Evolutionary conservation across 495 filamentous ascomycete genomes (phyloP).

Genomic region (Neurospora africana): DNA sequence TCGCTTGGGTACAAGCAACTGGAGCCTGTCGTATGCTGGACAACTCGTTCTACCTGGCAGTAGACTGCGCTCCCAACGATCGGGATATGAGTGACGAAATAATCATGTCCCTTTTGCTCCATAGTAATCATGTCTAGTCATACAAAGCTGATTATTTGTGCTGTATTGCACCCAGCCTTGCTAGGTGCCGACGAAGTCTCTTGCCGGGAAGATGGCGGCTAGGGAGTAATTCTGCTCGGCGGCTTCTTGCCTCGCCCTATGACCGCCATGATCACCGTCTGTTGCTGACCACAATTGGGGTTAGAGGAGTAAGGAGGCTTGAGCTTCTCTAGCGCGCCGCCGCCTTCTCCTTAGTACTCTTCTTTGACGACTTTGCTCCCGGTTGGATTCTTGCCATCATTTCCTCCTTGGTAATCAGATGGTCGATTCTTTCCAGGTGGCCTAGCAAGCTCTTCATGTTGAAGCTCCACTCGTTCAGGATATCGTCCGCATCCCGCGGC

Average conservation of each 20-base stretch:
- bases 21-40: not conserved
- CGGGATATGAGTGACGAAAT: not conserved
- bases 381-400: slow-evolving; percentile 98
- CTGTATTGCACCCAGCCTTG: not conserved
- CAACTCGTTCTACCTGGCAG: not conserved
- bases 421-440: slow-evolving; percentile 86
- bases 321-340: slow-evolving; percentile 9
- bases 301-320: not conserved
- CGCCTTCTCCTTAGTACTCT: slow-evolving; percentile 22
- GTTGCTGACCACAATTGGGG: not conserved
- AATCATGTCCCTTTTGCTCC: not conserved
- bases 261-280: not conserved
- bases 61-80: not conserved
- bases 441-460: slow-evolving; percentile 97
- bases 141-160: not conserved
- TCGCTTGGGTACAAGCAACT: not conserved
- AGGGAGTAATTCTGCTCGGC: not conserved
- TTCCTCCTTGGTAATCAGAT: slow-evolving; percentile 99
- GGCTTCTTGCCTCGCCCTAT: not conserved
- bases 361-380: slow-evolving; percentile 28
- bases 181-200: not conserved
- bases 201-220: not conserved
- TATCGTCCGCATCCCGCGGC: slow-evolving; percentile 89
- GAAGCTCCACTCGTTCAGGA: slow-evolving; percentile 95
- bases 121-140: not conserved